These are phyloP conservation scores for Beauveria rudraprayagi DNA, from an alignment of 2,329 filamentous ascomycete genomes.

Conservation along the genomic window DNA sequence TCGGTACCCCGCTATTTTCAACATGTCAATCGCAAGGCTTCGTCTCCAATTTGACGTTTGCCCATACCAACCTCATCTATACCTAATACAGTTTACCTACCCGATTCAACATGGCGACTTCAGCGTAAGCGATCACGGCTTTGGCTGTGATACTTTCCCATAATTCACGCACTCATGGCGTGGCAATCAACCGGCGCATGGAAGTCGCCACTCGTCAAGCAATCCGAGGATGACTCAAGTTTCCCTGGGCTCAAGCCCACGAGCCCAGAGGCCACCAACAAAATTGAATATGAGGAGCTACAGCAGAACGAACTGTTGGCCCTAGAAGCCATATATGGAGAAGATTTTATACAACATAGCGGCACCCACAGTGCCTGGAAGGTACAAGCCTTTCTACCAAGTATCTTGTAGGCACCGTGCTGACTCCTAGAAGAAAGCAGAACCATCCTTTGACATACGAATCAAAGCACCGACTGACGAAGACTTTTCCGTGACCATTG, in stretches of 20 bases:
- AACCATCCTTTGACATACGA: conserved; percentile 73
- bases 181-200: conserved; percentile 39
- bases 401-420: conserved; percentile 13
- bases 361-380: conserved; percentile 75
- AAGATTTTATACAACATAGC: conserved; percentile 73
- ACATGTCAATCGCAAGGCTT: background rate
- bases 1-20: conserved; percentile 8
- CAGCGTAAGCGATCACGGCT: conserved; percentile 43
- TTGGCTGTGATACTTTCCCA: conserved; percentile 42
- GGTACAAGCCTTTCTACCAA: conserved; percentile 37
- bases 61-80: background rate
- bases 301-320: conserved; percentile 85
- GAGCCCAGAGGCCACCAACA: conserved; percentile 33
- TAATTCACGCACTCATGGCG: conserved; percentile 38
- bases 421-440: conserved; percentile 53
- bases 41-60: background rate
- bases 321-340: conserved; percentile 78
- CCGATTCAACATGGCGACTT: conserved; percentile 33
- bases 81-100: conserved; percentile 6
- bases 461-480: conserved; percentile 67
- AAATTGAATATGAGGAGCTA: conserved; percentile 67
- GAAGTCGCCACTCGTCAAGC: conserved; percentile 37
- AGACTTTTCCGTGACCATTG: conserved; percentile 62
- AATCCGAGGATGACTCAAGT: conserved; percentile 39
- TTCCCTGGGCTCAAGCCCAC: conserved; percentile 43